Evolutionary conservation across 2,329 filamentous ascomycete genomes (phyloP), one percentile per base, ranked within the genome.

Genomic region (Neonectria ditissima): DNA sequence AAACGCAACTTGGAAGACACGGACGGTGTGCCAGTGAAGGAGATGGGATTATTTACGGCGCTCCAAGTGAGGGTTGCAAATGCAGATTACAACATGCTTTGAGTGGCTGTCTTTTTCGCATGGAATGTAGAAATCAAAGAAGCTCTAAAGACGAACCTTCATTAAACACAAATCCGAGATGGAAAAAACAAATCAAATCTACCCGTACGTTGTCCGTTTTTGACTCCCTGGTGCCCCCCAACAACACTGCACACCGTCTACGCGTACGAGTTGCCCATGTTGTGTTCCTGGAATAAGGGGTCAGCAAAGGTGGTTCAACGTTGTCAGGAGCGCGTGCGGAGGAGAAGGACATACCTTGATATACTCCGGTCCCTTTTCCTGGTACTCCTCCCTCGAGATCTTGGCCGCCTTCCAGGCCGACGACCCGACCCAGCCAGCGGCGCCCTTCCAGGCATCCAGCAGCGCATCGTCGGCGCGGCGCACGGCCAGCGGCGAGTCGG

Each of bases 311-410:
- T 20, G 22, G 2, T 48, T 48, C 14, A n/a, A 63, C 26, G 45
- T n/a, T n/a, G n/a, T 20, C 18, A 37, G 9, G 28, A n/a, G 18
- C 18, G 45, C 39, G 45, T 18, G n/a, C n/a, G 20, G 6, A 20
- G 43, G n/a, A 32, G 53, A 61, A 43, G 37, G 39, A 76, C 84
- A 66, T 73, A 87, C 94, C 88, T 97, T 97, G 77, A 98, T 86
- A 82, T 98, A 98, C 72, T 98, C 95, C 22, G 89, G 85, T 1
- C 96, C 96, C 83, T 97, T 97, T 83, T 99, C 96, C 71, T 88
- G 78, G 80, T 93, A 99, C 79, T 98, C 96, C 69, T 91, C 91
- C 72, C 87, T 89, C 2, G 90, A 92, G 44, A 99, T 86, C 65
- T 89, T 91, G 5, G 89, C 88, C 37, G 81, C 79, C 76, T 85